phyloP scores from a whole-genome alignment of 2,329 filamentous ascomycete species.

The Penicillium decumbens region DNA sequence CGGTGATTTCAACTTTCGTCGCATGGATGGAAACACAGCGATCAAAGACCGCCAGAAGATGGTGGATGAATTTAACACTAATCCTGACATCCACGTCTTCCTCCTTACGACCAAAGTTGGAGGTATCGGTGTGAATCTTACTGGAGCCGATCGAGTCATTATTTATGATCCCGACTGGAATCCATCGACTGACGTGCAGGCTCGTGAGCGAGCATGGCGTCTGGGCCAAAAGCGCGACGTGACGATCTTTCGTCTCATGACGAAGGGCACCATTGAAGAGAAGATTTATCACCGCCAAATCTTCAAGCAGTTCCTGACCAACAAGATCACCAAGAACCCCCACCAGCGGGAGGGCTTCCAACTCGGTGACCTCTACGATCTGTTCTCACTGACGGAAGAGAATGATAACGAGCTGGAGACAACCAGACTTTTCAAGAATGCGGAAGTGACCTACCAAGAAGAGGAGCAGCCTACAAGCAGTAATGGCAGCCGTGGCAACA shows the following conservation, averaged over 20 bases:
- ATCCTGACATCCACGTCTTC: conserved; percentile 76
- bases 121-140: conserved; percentile 88
- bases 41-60: conserved; percentile 84
- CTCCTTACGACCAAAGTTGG: conserved; percentile 93
- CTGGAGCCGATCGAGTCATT: conserved; percentile 90
- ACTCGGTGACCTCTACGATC: conserved; percentile 80
- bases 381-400: conserved; percentile 73
- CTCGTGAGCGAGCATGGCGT: conserved; percentile 90
- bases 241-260: conserved; percentile 96
- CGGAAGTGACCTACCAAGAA: conserved; percentile 64
- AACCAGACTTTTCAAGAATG: conserved; percentile 79
- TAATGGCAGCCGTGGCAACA: not conserved
- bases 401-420: conserved; percentile 73
- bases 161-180: conserved; percentile 99
- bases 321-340: conserved; percentile 91
- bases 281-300: conserved; percentile 99
- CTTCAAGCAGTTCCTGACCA: conserved; percentile 95
- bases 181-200: conserved; percentile 91
- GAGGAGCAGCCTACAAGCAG: conserved; percentile 16
- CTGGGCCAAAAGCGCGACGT: conserved; percentile 92
- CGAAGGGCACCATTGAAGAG: conserved; percentile 94
- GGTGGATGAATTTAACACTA: conserved; percentile 88
- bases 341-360: conserved; percentile 91
- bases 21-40: conserved; percentile 90
- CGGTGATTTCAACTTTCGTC: conserved; percentile 67